These are phyloP conservation scores for Phylloporus sp. DNA, from an alignment of 1,284 basidiomycete species.

Conservation along the genomic window DNA sequence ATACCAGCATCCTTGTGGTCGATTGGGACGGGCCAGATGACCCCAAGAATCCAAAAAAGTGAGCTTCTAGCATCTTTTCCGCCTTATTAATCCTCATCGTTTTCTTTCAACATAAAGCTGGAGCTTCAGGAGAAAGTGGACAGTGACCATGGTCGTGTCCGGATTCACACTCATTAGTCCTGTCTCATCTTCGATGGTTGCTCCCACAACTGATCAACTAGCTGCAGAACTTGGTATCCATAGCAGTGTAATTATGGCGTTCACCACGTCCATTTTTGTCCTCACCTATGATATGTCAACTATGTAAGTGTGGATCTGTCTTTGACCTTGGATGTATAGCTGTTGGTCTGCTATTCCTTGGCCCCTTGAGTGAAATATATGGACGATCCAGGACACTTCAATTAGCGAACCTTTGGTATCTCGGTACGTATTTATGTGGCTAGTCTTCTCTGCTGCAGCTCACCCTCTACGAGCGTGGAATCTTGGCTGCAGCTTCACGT, in stretches of 20 bases:
- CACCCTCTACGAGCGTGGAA: slow-evolving; percentile 25
- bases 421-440: slow-evolving; percentile 42
- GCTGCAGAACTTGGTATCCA: slow-evolving; percentile 61
- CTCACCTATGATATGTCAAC: slow-evolving; percentile 59
- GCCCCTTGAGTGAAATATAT: slow-evolving; percentile 58
- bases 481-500: slow-evolving; percentile 66
- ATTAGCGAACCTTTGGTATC: slow-evolving; percentile 60
- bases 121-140: slow-evolving; percentile 52
- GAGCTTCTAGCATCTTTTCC: neutral
- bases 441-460: neutral
- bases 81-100: neutral
- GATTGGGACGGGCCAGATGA: slow-evolving; percentile 44
- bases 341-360: slow-evolving; percentile 57
- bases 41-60: slow-evolving; percentile 42
- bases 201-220: slow-evolving; percentile 62
- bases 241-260: slow-evolving; percentile 52
- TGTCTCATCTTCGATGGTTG: slow-evolving; percentile 64
- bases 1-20: slow-evolving; percentile 23
- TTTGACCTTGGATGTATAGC: slow-evolving; percentile 32
- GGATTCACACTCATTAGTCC: slow-evolving; percentile 56
- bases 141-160: slow-evolving; percentile 51
- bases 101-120: slow-evolving; percentile 46
- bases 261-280: slow-evolving; percentile 71
- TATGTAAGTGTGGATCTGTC: neutral
- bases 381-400: slow-evolving; percentile 54